Evolutionary conservation across 1,139 yeast genomes (phyloP).

Genomic region (Yamadazyma jaroonii): DNA sequence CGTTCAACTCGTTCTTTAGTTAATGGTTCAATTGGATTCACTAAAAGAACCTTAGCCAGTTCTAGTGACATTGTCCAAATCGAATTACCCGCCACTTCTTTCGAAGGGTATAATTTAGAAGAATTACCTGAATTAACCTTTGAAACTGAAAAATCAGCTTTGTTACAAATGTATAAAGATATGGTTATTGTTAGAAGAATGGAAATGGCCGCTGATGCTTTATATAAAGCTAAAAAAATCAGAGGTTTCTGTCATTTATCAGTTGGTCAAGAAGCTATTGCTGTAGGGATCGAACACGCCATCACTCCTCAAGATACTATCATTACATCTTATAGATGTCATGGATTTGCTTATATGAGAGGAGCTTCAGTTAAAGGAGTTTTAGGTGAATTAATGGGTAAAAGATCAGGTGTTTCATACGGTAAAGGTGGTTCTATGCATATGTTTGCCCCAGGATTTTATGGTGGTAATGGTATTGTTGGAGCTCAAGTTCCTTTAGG

Average conservation of each 20-base stretch:
- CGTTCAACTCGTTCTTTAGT: conserved; percentile 10
- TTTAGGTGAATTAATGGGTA: conserved; percentile 95
- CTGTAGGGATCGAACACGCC: conserved; percentile 97
- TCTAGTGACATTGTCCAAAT: conserved; percentile 45
- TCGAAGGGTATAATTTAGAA: conserved; percentile 83
- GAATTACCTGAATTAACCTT: conserved; percentile 60
- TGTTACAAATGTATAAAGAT: conserved; percentile 93
- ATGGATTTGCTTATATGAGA: conserved; percentile 95
- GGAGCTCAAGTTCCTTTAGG: conserved; percentile 99
- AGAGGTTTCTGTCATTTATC: conserved; percentile 99
- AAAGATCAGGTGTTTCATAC: conserved; percentile 88
- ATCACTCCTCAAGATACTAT: conserved; percentile 80
- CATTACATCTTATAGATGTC: conserved; percentile 97
- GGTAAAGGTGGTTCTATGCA: conserved; percentile 99
- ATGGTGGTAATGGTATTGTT: conserved; percentile 99
- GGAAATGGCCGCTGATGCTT: conserved; percentile 99
- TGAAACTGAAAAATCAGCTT: conserved; percentile 73
- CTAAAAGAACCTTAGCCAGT: conserved; percentile 36
- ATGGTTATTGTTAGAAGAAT: conserved; percentile 92
- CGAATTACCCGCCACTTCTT: conserved; percentile 68
- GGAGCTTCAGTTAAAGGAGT: conserved; percentile 91
- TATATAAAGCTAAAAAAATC: conserved; percentile 96
- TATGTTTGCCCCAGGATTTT: conserved; percentile 92
- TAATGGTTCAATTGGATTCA: conserved; percentile 8
- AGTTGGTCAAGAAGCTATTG: conserved; percentile 98